A percentile compares a stretch with the other conserved stretches of the same genome.
Conservation (phyloP, 1,284 basidiomycete genomes). For the Leucoagaricus sp. region DNA sequence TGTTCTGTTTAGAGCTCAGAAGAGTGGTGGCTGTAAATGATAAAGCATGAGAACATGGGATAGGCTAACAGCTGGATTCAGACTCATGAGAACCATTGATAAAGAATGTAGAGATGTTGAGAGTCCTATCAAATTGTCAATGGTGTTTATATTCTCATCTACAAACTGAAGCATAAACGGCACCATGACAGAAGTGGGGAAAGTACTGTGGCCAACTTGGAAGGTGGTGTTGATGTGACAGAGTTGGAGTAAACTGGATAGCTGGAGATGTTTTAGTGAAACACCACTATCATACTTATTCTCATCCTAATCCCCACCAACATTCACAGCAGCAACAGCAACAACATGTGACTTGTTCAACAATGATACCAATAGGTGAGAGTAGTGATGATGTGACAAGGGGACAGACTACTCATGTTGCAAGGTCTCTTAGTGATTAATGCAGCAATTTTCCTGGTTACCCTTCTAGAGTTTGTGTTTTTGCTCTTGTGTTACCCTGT, state of each 20-base stretch:
- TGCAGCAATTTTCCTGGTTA: not conserved
- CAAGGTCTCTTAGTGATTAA: slow-evolving; percentile 1
- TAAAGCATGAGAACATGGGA: too few species aligned
- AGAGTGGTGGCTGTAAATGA: too few species aligned
- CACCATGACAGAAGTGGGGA: slow-evolving; percentile 23
- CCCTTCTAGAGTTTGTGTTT: not conserved
- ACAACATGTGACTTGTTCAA: too few species aligned
- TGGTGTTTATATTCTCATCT: too few species aligned
- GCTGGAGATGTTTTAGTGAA: slow-evolving; percentile 35
- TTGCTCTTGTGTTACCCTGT: not conserved
- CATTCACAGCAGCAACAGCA: not conserved
- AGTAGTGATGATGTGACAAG: not conserved
- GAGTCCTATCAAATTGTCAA: too few species aligned
- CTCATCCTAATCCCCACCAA: not conserved
- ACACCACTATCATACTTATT: not conserved
- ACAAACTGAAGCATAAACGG: slow-evolving; percentile 39
- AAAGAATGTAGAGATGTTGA: too few species aligned
- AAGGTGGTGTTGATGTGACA: not conserved
- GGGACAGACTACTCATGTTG: slow-evolving; percentile 1
- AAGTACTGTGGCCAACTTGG: not conserved
- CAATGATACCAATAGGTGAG: not conserved
- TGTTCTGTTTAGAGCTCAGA: too few species aligned
- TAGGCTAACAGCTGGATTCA: too few species aligned
- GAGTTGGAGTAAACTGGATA: slow-evolving; percentile 51
- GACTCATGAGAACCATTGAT: too few species aligned